Evolutionary conservation across 495 filamentous ascomycete genomes (phyloP), one percentile per base, ranked within the genome.

Genomic region (Penicillium taxi): DNA sequence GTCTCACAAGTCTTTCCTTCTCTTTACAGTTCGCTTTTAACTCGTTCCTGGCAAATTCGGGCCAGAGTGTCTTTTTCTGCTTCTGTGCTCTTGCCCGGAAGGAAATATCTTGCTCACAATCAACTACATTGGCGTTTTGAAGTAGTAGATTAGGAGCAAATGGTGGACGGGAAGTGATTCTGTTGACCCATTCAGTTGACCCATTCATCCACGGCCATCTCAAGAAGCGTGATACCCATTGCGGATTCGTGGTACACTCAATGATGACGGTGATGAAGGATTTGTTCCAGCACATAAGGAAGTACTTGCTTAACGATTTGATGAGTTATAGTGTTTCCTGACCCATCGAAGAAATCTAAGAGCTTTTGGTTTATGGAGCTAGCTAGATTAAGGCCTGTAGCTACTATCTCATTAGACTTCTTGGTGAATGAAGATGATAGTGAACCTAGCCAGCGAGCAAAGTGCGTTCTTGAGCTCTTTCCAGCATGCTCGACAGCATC

Each of bases 211-310:
- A 71, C 66, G 2, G 77, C 74, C 25, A 86, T 65, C 37, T 89
- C 82, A 14, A 67, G 55, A 0, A 81, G 76, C 2, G 82, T 89
- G 8, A 67, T 70, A 8, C 82, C 84, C 0, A 78, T 81, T 0
- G 81, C 69, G 46, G 84, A 86, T 45, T 87, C 84, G 24, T 74
- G 70, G 47, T 72, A 66, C 0, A 86, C 53, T 0, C 84, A 61
- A 23, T 64, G 65, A 1, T 76, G 74, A 9, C 74, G 68, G 20
- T 64, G 61, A 9, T 72, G 60, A 11, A 86, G 48, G 24, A 86
- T 59, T 6, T 61, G 32, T 5, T 63, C 57, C 9, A 73, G 54
- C 0, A 75, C 42, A 6, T 45, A 44, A 6, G 54, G 44, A 1
- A 59, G 46, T 15, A 47, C 43, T 14, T 43, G 39, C 26, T 67